Conservation (phyloP, 371 early-diverging fungal genomes). For the Actinomortierella ambigua region DNA sequence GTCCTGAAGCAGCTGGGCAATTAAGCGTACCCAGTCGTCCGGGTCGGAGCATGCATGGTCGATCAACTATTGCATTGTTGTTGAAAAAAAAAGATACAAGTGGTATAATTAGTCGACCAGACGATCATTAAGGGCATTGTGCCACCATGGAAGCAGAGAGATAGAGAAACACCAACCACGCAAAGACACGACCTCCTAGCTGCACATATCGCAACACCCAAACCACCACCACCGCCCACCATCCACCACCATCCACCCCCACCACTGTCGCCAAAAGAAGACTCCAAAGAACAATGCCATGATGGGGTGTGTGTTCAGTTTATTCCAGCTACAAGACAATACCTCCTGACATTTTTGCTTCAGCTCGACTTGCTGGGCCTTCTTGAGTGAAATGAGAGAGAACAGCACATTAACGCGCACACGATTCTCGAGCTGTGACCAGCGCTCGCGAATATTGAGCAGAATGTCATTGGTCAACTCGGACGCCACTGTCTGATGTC, state of each 20-base stretch:
- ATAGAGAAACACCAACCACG: too few species aligned
- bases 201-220: too few species aligned
- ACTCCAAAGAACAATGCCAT: too few species aligned
- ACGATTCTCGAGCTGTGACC: slow-evolving; percentile 24
- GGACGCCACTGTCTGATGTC: slow-evolving; percentile 39
- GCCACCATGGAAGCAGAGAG: too few species aligned
- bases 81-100: not conserved
- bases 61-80: slow-evolving; percentile 20
- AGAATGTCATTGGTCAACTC: slow-evolving; percentile 41
- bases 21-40: slow-evolving; percentile 43
- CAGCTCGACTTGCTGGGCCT: slow-evolving; percentile 39
- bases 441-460: slow-evolving; percentile 29
- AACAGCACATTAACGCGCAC: slow-evolving; percentile 37
- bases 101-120: not conserved
- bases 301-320: not conserved
- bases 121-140: too few species aligned
- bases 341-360: slow-evolving; percentile 27
- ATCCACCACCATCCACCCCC: too few species aligned
- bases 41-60: slow-evolving; percentile 33
- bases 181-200: too few species aligned
- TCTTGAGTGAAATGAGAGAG: slow-evolving; percentile 42
- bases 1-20: slow-evolving; percentile 39
- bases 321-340: not conserved
- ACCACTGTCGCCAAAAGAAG: too few species aligned
- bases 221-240: too few species aligned